Percentiles rank a stretch among this genome's conserved stretches.
phyloP scores from a whole-genome alignment of 306 rosid species.

The Senna tora region DNA sequence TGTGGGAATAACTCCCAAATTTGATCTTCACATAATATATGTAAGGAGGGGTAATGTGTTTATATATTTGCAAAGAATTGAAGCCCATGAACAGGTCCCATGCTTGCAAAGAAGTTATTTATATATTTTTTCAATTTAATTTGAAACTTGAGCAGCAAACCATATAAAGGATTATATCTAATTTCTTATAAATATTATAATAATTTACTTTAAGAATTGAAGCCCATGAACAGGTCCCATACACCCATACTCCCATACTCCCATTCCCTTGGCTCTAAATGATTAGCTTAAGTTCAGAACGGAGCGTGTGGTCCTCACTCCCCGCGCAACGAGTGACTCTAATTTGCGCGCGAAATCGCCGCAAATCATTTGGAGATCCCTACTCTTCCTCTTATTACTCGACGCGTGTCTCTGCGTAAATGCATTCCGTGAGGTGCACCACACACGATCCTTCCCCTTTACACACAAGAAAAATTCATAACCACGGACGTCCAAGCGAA shows the following conservation, averaged over 20 bases:
- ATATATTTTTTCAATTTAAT: no score
- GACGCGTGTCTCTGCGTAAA: conserved; percentile 18
- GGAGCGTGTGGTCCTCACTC: conserved; percentile 9
- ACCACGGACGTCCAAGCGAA: not conserved
- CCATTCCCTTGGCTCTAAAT: not conserved
- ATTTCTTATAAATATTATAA: no score
- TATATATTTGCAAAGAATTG: no score
- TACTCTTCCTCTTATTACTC: not conserved
- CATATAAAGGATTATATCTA: no score
- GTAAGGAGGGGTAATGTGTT: no score
- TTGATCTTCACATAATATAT: no score
- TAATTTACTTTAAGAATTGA: not conserved
- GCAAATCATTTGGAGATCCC: not conserved
- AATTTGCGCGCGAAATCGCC: conserved; percentile 2
- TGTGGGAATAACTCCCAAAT: no score
- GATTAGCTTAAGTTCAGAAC: not conserved
- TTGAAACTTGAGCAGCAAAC: no score
- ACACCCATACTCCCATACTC: no score
- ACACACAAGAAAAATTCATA: conserved; percentile 6
- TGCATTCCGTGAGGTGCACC: not conserved
- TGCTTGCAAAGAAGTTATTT: no score
- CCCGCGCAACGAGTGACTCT: not conserved
- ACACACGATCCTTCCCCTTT: conserved; percentile 24
- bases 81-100: no score
- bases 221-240: not conserved